Base-by-base conservation (phyloP, 1,284 basidiomycete genomes). In the Leccinum subrobustum region DNA sequence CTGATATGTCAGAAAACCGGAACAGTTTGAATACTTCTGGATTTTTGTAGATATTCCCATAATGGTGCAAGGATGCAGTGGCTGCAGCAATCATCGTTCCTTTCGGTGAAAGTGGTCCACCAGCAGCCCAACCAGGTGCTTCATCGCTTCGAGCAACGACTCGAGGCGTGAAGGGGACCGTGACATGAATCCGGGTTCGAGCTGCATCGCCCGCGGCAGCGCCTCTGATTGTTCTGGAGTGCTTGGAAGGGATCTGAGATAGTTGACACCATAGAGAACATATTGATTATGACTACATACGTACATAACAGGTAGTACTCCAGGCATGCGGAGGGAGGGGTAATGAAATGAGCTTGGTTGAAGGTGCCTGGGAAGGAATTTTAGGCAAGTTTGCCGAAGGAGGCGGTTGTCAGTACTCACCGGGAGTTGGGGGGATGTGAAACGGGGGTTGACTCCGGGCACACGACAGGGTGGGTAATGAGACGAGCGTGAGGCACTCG, bases 161-260 rank as follows among this genome's bases (percentile, higher is more conserved):
- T 90, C 88, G 16, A 91, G 74, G 16, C 84, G 83, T 1, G 76
- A 70, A 8, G 79, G 74, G 3, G 8, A 29, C 29, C 29, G 29
- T 29, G 29, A 29, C 29, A 9, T 29, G 29, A 29, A 9, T 60
- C 79, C 78, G 37, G 85, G 78, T 58, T 83, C 78, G 37, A 86
- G 79, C 57, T 83, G 82, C 2, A 83, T 81, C 4, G 81, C 78
- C 48, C 83, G 83, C 1, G 91, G 90, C 11, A 92, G 80, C 16
- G 72, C 66, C 37, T 84, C 81, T 16, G 80, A 76, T n/a, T 76
- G 68, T 48, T 81, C 81, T n/a, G 78, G 67, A 0, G 79, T 73
- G 20, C 75, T 67, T 11, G 76, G 72, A 2, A 79, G 78, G 6
- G 86, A 80, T 37, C 90, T 86, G 18, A 92, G 83, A 68, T 91